Evolutionary conservation across 805 yeast species (phyloP).

Genomic region (Teunomyces stri): DNA sequence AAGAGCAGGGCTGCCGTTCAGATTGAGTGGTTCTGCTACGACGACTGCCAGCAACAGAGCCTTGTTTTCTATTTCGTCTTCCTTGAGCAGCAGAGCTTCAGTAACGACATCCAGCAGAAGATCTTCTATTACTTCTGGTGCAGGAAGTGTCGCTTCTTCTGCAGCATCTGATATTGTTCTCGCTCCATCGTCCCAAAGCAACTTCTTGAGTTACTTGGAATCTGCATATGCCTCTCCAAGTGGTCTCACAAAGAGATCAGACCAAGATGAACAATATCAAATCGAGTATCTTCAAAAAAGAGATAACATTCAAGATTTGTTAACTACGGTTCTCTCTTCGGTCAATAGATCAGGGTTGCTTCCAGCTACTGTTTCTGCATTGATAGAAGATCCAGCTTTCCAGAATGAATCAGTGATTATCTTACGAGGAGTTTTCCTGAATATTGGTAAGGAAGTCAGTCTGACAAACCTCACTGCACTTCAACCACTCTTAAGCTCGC

Average conservation of each 20-base stretch:
- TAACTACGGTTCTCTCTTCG: slow-evolving; percentile 25
- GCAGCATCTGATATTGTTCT: background rate
- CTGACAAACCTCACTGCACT: slow-evolving; percentile 18
- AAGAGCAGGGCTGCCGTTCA: too few species aligned
- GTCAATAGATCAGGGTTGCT: slow-evolving; percentile 27
- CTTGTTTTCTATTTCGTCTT: too few species aligned
- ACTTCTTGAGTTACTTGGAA: slow-evolving; percentile 13
- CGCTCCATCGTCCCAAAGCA: background rate
- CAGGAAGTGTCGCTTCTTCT: background rate
- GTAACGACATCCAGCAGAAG: background rate
- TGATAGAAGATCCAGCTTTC: slow-evolving; percentile 23
- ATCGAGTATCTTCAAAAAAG: slow-evolving; percentile 14
- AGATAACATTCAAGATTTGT: slow-evolving; percentile 30
- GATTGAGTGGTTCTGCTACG: too few species aligned
- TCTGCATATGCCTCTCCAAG: slow-evolving; percentile 6
- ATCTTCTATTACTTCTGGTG: background rate
- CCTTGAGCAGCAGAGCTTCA: too few species aligned
- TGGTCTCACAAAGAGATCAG: slow-evolving; percentile 6
- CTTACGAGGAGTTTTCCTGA: slow-evolving; percentile 20
- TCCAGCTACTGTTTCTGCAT: slow-evolving; percentile 19
- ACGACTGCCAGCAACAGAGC: too few species aligned
- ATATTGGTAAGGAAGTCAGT: slow-evolving; percentile 15
- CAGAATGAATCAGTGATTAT: slow-evolving; percentile 22
- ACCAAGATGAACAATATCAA: background rate
- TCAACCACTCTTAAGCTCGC: slow-evolving; percentile 17